phyloP scores from a whole-genome alignment of 192 early-diverging fungal genomes.

The Coemansia sp. region DNA sequence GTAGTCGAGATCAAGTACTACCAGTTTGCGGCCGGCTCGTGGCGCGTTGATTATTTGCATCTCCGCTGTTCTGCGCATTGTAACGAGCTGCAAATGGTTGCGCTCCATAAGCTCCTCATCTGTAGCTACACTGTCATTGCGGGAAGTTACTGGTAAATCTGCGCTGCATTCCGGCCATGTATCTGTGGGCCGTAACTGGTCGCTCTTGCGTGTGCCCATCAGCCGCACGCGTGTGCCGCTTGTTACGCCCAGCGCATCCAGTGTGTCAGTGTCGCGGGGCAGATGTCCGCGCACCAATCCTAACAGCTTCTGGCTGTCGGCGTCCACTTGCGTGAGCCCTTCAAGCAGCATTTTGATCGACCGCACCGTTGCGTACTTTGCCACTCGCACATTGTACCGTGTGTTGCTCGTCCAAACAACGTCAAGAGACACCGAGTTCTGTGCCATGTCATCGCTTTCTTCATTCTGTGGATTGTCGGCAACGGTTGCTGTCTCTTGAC shows the following conservation, averaged over 20 bases:
- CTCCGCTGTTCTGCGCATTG: slow-evolving; percentile 5
- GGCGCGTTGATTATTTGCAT: slow-evolving; percentile 37
- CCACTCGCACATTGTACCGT: slow-evolving; percentile 28
- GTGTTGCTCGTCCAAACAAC: slow-evolving; percentile 36
- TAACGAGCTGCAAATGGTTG: slow-evolving; percentile 9
- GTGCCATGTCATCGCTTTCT: slow-evolving; percentile 43
- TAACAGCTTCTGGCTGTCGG: slow-evolving; percentile 67
- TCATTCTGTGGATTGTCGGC: slow-evolving; percentile 2
- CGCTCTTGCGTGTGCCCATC: slow-evolving; percentile 31
- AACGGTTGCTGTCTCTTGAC: too few relatives aligned
- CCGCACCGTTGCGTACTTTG: slow-evolving; percentile 40
- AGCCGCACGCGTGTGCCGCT: slow-evolving; percentile 33
- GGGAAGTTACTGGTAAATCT: too few relatives aligned
- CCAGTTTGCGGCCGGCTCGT: slow-evolving; percentile 56
- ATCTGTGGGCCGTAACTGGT: slow-evolving; percentile 14
- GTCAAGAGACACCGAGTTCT: slow-evolving; percentile 29
- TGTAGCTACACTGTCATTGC: too few relatives aligned
- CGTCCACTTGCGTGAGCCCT: slow-evolving; percentile 64
- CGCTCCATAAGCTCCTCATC: neutral
- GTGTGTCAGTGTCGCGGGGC: slow-evolving; percentile 49
- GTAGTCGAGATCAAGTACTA: slow-evolving; percentile 77
- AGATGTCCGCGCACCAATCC: slow-evolving; percentile 64
- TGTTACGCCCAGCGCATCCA: slow-evolving; percentile 20
- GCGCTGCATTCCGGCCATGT: neutral
- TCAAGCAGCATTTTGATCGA: slow-evolving; percentile 51